Conservation (phyloP, 257 asterid genomes). For the Anisodus acutangulus region DNA sequence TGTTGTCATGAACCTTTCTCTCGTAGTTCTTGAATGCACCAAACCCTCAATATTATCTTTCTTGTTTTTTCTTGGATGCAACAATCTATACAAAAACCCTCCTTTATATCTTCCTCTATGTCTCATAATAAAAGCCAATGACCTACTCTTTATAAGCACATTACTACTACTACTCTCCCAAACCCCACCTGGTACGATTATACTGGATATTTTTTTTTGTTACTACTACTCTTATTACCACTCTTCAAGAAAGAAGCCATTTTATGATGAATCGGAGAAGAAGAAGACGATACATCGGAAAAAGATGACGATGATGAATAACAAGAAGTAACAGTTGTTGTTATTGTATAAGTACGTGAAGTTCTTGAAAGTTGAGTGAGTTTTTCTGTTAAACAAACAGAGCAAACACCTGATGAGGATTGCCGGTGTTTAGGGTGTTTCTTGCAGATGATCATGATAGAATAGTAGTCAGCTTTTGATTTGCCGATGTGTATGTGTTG, state of each 20-base stretch:
- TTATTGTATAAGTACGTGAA: too few relatives aligned
- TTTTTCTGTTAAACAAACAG: constrained; percentile 23
- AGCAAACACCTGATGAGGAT: background rate
- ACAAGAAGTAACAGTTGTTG: background rate
- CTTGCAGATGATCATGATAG: background rate
- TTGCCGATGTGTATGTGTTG: constrained; percentile 5
- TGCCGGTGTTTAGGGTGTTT: constrained; percentile 5
- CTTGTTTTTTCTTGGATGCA: background rate
- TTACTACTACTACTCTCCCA: too few relatives aligned
- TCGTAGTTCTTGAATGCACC: background rate
- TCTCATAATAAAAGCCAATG: too few relatives aligned
- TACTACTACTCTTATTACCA: too few relatives aligned
- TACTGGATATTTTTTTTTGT: too few relatives aligned
- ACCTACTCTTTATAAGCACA: too few relatives aligned
- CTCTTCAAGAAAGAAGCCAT: background rate
- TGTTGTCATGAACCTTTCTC: background rate
- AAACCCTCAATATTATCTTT: background rate
- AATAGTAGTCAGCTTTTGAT: background rate
- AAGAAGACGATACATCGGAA: too few relatives aligned
- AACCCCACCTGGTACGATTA: too few relatives aligned
- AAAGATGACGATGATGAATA: too few relatives aligned
- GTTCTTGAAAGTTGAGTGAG: background rate
- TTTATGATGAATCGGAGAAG: background rate
- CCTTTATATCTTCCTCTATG: background rate
- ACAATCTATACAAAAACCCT: background rate